phyloP scores from a whole-genome alignment of 2,329 filamentous ascomycete genomes.

The Fusarium sterilihyphosum region DNA sequence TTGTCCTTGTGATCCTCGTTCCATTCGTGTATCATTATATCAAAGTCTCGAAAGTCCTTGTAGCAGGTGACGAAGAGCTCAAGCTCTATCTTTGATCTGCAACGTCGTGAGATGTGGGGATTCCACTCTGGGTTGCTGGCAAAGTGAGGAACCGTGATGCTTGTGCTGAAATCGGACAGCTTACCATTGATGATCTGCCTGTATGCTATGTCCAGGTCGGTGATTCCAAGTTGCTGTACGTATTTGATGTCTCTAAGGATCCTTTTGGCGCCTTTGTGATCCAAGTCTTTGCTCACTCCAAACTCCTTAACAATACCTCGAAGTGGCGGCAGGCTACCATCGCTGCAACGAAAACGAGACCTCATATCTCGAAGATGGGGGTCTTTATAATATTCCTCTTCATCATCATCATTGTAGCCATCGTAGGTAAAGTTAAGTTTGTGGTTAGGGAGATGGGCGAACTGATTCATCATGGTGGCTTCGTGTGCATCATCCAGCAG shows the following conservation, averaged over 20 bases:
- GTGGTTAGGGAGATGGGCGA: neutral
- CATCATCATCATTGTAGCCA: neutral
- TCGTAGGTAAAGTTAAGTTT: neutral
- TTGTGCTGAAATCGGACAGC: slow-evolving; percentile 38
- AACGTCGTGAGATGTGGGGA: neutral
- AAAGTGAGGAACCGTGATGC: slow-evolving; percentile 41
- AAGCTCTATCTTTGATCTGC: neutral
- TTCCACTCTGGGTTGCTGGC: slow-evolving; percentile 14
- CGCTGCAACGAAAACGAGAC: neutral
- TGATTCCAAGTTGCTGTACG: neutral
- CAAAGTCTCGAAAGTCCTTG: neutral
- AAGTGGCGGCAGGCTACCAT: neutral
- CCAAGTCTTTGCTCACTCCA: neutral
- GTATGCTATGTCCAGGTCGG: neutral
- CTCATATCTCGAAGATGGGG: neutral
- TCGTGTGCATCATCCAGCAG: neutral
- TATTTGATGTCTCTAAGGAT: neutral
- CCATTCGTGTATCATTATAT: neutral
- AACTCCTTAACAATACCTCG: slow-evolving; percentile 3
- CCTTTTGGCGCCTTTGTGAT: neutral
- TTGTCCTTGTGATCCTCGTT: neutral
- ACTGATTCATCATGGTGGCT: neutral
- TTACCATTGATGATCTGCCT: slow-evolving; percentile 37
- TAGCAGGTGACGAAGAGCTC: neutral
- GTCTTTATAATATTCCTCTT: neutral